A percentile compares a stretch with the other conserved stretches of the same genome.
Evolutionary conservation across 345 rosid species (phyloP).

Genomic region (Pistacia vera): DNA sequence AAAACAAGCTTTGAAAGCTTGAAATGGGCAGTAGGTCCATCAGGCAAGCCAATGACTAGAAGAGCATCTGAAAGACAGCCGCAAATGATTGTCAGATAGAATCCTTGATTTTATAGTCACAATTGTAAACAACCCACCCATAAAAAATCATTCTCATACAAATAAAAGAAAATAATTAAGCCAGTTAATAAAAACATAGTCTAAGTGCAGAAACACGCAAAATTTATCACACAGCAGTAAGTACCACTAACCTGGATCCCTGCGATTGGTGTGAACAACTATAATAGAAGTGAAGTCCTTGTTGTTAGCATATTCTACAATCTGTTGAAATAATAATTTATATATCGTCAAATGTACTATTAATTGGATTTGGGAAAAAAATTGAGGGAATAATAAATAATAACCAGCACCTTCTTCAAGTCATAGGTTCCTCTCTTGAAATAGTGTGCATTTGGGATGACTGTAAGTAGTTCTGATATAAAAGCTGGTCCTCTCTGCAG

Average conservation of each 20-base stretch:
- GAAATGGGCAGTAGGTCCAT: conserved; percentile 97
- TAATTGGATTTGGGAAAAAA: background rate
- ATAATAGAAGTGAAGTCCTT: conserved; percentile 79
- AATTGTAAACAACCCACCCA: background rate
- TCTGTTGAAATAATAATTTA: conserved; percentile 40
- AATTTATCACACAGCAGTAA: background rate
- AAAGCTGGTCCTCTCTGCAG: conserved; percentile 91
- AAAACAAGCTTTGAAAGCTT: conserved; percentile 81
- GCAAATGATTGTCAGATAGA: conserved; percentile 10
- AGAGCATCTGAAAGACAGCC: conserved; percentile 67
- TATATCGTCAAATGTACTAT: conserved; percentile 2
- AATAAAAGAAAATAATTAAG: background rate
- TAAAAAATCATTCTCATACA: background rate
- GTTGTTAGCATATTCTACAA: conserved; percentile 82
- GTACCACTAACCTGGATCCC: conserved; percentile 78
- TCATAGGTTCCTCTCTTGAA: conserved; percentile 87
- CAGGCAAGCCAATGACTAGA: conserved; percentile 75
- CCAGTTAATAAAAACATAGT: background rate
- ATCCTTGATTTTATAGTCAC: background rate
- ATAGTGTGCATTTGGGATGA: conserved; percentile 86
- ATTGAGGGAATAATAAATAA: background rate
- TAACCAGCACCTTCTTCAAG: conserved; percentile 72
- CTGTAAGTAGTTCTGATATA: conserved; percentile 68
- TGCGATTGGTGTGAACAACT: conserved; percentile 84
- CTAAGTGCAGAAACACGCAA: background rate